Base-by-base conservation (phyloP, 257 asterid species). In the Penstemon barbatus region DNA sequence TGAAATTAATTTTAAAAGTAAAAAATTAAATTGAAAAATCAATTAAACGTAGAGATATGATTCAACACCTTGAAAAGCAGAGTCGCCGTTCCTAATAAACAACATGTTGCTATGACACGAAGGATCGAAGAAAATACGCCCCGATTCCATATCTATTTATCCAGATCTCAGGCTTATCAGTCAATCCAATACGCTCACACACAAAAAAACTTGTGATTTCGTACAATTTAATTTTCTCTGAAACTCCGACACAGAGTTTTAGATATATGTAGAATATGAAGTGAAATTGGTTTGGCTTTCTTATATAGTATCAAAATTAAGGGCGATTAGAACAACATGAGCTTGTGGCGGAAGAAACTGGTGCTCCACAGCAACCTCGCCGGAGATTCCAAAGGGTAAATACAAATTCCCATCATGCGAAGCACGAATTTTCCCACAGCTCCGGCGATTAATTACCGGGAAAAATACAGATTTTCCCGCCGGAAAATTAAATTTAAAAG, bases 281-380 rank as follows among this genome's bases (percentile, higher is more conserved):
- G 56, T 42, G 46, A 73, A 61, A 45, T 63, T 38, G 4, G 51
- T n/a, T 60, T 44, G 63, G 59, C 74, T 36, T 54, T 36, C 37
- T 13, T 9, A 46, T 66, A 40, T 57, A 9, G 4, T 38, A 43
- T 71, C 8, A 40, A n/a, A 53, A 55, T 10, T 58, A 8, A 9
- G 65, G 75, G 51, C 5, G 70, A 71, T 78, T 82, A 90, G 80
- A 93, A 93, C 36, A 89, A 70, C 96, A 89, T 91, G 74, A 86
- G 81, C 95, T 93, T 93, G 78, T 93, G 99, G 89, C 99, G 99
- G 84, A 93, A 93, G 82, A 93, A 93, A 77, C 99, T 93, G 64
- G 97, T 91, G 80, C 93, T 88, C 99, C 99, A 93, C 51, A 93
- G 89, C 57, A 93, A 79, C 80, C 97, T 85, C 70, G 99, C 95